These are phyloP conservation scores for Botrytis paeoniae DNA, from an alignment of 2,329 filamentous ascomycete species.

Conservation along the genomic window DNA sequence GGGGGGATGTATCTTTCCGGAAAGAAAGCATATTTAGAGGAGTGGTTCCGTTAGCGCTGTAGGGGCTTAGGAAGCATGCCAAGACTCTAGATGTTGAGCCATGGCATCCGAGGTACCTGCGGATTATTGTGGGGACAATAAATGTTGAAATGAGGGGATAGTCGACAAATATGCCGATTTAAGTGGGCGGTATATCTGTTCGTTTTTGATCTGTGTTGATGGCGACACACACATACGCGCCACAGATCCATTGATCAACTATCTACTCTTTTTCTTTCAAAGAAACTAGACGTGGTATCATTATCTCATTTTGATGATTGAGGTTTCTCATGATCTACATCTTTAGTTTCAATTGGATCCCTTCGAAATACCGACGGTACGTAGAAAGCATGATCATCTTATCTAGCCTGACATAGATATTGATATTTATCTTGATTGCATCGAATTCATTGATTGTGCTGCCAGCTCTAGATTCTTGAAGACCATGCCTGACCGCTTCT, in stretches of 20 bases:
- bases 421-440: neutral
- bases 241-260: conserved; percentile 6
- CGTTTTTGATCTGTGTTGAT: neutral
- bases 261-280: neutral
- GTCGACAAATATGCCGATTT: neutral
- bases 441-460: neutral
- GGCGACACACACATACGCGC: neutral
- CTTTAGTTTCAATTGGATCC: neutral
- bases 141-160: conserved; percentile 12
- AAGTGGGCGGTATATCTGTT: conserved; percentile 2
- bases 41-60: neutral
- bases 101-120: conserved; percentile 7
- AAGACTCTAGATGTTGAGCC: conserved; percentile 3
- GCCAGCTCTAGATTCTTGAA: neutral
- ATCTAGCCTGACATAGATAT: neutral
- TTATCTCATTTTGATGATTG: neutral
- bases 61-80: neutral
- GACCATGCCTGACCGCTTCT: neutral
- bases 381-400: neutral
- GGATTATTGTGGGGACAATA: neutral
- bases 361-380: neutral
- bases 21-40: neutral
- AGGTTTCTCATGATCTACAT: neutral
- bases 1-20: conserved; percentile 6
- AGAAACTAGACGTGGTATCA: neutral